Conservation (phyloP, 208 protist genomes). For the Crithidia brevicula region DNA sequence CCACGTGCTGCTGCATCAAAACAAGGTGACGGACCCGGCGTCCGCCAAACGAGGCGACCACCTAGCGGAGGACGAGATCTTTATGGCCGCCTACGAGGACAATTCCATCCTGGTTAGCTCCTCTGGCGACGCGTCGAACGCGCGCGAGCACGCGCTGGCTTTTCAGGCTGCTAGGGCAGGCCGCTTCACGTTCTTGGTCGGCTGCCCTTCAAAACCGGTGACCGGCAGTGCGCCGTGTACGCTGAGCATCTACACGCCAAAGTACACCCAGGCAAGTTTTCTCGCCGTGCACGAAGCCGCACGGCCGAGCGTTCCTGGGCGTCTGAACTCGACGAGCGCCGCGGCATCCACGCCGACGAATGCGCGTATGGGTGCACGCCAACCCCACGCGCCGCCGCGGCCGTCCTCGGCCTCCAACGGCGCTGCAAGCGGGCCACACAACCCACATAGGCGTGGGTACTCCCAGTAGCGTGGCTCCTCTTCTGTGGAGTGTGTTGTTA, state of each 20-base stretch:
- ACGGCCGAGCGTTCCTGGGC: slow-evolving; percentile 39
- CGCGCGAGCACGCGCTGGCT: slow-evolving; percentile 69
- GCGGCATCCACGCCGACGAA: slow-evolving; percentile 12
- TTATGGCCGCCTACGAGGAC: slow-evolving; percentile 58
- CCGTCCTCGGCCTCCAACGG: slow-evolving; percentile 31
- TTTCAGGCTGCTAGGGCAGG: slow-evolving; percentile 44
- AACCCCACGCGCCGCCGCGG: slow-evolving; percentile 22
- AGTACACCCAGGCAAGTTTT: slow-evolving; percentile 49
- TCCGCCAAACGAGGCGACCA: slow-evolving; percentile 45
- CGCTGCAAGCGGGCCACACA: background rate
- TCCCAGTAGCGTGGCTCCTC: slow-evolving; percentile 22
- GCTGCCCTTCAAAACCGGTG: slow-evolving; percentile 35
- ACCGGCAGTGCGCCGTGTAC: slow-evolving; percentile 60
- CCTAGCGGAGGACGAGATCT: slow-evolving; percentile 59
- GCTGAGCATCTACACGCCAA: slow-evolving; percentile 62
- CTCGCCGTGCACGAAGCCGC: slow-evolving; percentile 36
- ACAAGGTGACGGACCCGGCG: slow-evolving; percentile 46
- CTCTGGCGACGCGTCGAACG: slow-evolving; percentile 67
- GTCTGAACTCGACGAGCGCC: slow-evolving; percentile 28
- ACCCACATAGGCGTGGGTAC: slow-evolving; percentile 32
- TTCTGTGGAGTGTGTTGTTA: background rate
- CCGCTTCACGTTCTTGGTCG: slow-evolving; percentile 58
- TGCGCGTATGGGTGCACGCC: slow-evolving; percentile 17
- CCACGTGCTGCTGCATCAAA: slow-evolving; percentile 72
- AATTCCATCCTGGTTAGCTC: slow-evolving; percentile 41